Base-by-base conservation (phyloP, 768 basidiomycete genomes). In the Leccinum subtestaceum region DNA sequence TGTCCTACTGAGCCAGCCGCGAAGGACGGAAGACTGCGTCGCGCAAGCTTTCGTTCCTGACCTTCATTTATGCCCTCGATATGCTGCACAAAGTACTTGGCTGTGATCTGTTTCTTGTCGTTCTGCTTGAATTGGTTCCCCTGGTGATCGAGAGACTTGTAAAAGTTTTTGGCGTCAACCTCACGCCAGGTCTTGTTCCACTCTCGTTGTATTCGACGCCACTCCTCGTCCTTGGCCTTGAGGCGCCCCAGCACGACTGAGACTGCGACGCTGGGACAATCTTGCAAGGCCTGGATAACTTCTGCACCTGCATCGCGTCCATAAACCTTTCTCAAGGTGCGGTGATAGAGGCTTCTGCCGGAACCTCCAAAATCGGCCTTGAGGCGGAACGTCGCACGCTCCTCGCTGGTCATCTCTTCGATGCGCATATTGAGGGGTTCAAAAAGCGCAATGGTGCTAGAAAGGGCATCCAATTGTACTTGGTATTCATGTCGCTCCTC, bases 401-500 rank as follows among this genome's bases (percentile, higher is more conserved):
- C 97, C 61, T 97, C 95, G 48, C 84, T 79, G 29, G 87, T 79
- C 95, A 98, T 97, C 62, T 88, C 85, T 63, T 90, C 87, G 65
- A 99, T 88, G 40, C 94, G 88, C 25, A 79, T 81, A 58, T 85
- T 83, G 59, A 98, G 81, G 2, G 95, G 95, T 69, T 98, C 94
- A 57, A 99, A 83, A 46, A 96, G 76, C 2, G 91, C 85, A 67
- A 98, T 96, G 13, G 95, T 98, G 46, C 95, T 87, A 10, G 85
- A 77, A 65, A 98, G 85, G 17, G 89, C 93, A 70, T 97, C 94
- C 45, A 99, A 84, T 65, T 95, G 91, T 60, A 95, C 95, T 65
- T 97, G 95, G 71, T 93, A 98, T 74, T 98, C 96, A 74, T 98
- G 94, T 29, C 97, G 86, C 73, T 99, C 97, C 73, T 99, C 96